phyloP scores from a whole-genome alignment of 2,329 filamentous ascomycete species.

The Penicillium rolfsii region DNA sequence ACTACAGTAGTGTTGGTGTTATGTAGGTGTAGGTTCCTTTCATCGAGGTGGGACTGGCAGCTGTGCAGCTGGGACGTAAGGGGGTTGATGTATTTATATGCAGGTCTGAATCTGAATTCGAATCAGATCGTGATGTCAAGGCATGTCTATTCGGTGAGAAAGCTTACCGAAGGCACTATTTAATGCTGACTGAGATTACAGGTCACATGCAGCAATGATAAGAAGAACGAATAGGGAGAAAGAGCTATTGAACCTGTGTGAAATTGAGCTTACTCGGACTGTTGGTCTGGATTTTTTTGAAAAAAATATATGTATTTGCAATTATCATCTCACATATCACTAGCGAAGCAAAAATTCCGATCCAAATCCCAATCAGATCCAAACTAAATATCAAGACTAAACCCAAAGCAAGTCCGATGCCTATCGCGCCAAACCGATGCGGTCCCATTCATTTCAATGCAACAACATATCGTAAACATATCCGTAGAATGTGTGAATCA shows the following conservation, averaged over 20 bases:
- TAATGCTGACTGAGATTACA: neutral
- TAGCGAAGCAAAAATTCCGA: neutral
- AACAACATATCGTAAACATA: neutral
- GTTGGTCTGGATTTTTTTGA: no score
- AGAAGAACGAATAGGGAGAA: neutral
- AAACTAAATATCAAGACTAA: neutral
- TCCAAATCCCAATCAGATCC: neutral
- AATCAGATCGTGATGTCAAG: neutral
- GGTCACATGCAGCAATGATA: neutral
- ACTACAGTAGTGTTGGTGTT: neutral
- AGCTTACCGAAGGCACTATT: neutral
- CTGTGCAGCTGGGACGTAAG: constrained; percentile 1
- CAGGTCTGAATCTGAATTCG: neutral
- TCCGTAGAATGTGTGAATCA: neutral
- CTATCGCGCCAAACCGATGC: neutral
- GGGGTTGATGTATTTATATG: neutral
- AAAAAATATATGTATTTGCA: neutral
- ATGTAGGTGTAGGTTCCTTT: neutral
- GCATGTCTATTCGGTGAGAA: neutral
- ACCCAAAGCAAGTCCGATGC: neutral
- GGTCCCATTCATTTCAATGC: neutral
- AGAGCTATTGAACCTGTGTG: neutral
- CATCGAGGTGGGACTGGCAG: neutral
- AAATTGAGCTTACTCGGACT: no score
- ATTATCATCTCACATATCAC: neutral